A percentile compares a stretch with the other conserved stretches of the same genome.
These are phyloP conservation scores for Populus tremula DNA, from an alignment of 345 rosid genomes.

Conservation along the genomic window DNA sequence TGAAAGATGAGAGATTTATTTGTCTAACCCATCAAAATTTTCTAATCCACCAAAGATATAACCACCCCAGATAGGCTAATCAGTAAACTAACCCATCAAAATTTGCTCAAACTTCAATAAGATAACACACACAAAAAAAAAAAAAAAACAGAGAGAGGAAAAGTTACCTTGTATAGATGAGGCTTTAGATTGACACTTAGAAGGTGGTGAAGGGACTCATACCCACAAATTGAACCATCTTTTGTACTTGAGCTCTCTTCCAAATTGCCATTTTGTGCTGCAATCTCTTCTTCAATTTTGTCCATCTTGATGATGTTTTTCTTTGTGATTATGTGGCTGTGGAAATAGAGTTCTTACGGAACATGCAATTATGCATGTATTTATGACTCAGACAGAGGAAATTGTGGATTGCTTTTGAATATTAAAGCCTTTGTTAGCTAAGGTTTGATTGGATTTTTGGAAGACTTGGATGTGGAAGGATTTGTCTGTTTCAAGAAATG, in stretches of 20 bases:
- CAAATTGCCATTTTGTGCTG: background rate
- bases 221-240: conserved; percentile 68
- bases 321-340: background rate
- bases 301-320: conserved; percentile 4
- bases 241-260: background rate
- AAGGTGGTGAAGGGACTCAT: conserved; percentile 72
- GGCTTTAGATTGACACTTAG: conserved; percentile 73
- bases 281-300: background rate
- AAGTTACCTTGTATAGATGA: conserved; percentile 57
- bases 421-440: background rate
- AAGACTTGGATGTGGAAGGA: too few relatives aligned
- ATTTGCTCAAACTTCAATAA: background rate
- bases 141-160: background rate
- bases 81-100: background rate
- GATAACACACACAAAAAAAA: background rate
- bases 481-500: too few relatives aligned
- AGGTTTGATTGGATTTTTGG: too few relatives aligned
- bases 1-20: too few relatives aligned
- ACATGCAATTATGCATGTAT: background rate
- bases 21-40: background rate
- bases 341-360: background rate
- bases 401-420: background rate
- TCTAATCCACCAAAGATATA: background rate
- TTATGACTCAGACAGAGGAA: background rate
- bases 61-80: background rate